A percentile compares a stretch with the other conserved stretches of the same genome.
Conservation (phyloP, 345 rosid species). For the Cardiospermum halicacabum region DNA sequence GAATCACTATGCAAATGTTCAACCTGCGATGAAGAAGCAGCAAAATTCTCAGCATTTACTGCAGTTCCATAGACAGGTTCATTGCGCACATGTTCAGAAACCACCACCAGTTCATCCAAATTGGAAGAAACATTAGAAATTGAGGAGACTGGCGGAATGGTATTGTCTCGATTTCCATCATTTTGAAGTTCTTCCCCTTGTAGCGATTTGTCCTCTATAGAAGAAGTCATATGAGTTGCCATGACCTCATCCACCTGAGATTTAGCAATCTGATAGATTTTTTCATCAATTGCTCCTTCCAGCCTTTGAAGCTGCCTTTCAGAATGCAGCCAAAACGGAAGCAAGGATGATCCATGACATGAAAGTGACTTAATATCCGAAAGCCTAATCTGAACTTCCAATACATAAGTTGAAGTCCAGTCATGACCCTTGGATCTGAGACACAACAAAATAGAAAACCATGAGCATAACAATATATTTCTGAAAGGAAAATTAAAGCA, state of each 20-base stretch:
- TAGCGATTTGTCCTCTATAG: slow-evolving; percentile 21
- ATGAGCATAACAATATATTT: slow-evolving; percentile 8
- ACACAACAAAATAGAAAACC: slow-evolving; percentile 16
- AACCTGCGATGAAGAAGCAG: slow-evolving; percentile 31
- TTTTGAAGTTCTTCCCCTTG: slow-evolving; percentile 28
- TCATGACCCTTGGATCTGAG: slow-evolving; percentile 58
- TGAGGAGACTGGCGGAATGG: slow-evolving; percentile 25
- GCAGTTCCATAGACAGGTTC: slow-evolving; percentile 15
- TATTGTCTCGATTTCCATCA: slow-evolving; percentile 23
- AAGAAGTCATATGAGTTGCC: slow-evolving; percentile 25
- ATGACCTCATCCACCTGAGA: slow-evolving; percentile 51
- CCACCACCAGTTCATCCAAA: slow-evolving; percentile 1
- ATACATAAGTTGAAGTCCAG: slow-evolving; percentile 47
- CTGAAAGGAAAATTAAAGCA: background rate
- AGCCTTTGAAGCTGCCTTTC: slow-evolving; percentile 65
- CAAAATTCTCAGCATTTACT: background rate
- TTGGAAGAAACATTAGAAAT: slow-evolving; percentile 23
- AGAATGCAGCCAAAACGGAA: slow-evolving; percentile 81
- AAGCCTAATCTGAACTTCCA: slow-evolving; percentile 79
- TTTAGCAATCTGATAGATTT: slow-evolving; percentile 63
- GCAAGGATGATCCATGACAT: slow-evolving; percentile 44
- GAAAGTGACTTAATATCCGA: slow-evolving; percentile 71
- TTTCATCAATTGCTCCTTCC: slow-evolving; percentile 56
- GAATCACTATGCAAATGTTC: slow-evolving; percentile 26
- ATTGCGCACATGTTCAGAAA: slow-evolving; percentile 12